Percentiles rank a stretch among this genome's conserved stretches.
phyloP scores from a whole-genome alignment of 768 basidiomycete genomes.

The Stropharia rugosoannulata region DNA sequence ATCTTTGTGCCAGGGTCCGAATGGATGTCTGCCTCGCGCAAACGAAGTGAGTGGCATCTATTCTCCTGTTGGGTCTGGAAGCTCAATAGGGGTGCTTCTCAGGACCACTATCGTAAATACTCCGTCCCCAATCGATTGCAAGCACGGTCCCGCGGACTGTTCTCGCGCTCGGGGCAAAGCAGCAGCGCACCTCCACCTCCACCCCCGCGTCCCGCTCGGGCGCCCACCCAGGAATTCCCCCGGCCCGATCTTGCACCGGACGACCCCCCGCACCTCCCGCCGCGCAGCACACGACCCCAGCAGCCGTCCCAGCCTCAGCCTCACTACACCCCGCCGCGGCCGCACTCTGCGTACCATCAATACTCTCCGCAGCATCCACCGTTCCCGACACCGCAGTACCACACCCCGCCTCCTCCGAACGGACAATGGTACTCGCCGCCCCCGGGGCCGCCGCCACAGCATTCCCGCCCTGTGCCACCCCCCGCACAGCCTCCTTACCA shows the following conservation, averaged over 20 bases:
- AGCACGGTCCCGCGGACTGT: slow-evolving; percentile 40
- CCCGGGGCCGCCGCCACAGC: slow-evolving; percentile 11
- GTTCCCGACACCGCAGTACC: slow-evolving; percentile 13
- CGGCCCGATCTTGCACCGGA: slow-evolving; percentile 64
- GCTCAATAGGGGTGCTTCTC: neutral
- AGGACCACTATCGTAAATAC: slow-evolving; percentile 54
- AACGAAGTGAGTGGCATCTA: slow-evolving; percentile 49
- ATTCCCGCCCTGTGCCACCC: slow-evolving; percentile 22
- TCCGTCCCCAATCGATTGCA: slow-evolving; percentile 53
- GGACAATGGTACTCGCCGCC: slow-evolving; percentile 13
- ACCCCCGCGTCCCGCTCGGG: slow-evolving; percentile 35
- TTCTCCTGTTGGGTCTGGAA: neutral
- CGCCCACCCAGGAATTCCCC: slow-evolving; percentile 41
- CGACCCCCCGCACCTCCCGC: slow-evolving; percentile 24
- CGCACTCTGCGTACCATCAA: slow-evolving; percentile 13
- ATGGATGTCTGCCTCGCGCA: slow-evolving; percentile 58
- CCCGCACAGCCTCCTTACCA: slow-evolving; percentile 17
- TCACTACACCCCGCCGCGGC: slow-evolving; percentile 13
- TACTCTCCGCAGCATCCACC: slow-evolving; percentile 22
- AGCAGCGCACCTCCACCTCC: slow-evolving; percentile 23
- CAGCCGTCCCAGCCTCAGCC: slow-evolving; percentile 17
- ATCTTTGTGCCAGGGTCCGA: slow-evolving; percentile 38
- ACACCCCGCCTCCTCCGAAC: slow-evolving; percentile 16
- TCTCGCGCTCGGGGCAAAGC: slow-evolving; percentile 42
- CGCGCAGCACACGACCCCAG: slow-evolving; percentile 31